phyloP scores from a whole-genome alignment of 1,139 yeast genomes.

The Pichia sp. region DNA sequence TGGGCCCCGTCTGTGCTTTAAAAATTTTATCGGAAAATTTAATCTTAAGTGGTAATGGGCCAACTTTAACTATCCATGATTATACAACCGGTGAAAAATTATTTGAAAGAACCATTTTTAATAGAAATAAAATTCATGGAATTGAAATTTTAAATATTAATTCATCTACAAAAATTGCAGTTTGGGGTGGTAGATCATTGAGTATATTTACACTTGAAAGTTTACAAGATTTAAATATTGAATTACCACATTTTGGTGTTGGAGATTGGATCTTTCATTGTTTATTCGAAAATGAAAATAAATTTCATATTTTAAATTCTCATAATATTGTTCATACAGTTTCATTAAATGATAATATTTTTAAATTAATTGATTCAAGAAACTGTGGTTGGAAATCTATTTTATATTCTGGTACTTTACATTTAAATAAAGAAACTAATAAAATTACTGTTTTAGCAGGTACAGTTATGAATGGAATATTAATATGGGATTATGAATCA shows the following conservation, averaged over 20 bases:
- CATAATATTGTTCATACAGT: slow-evolving; percentile 64
- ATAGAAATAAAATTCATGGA: slow-evolving; percentile 74
- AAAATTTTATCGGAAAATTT: slow-evolving; percentile 34
- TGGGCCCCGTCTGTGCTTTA: slow-evolving; percentile 73
- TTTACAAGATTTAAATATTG: slow-evolving; percentile 18
- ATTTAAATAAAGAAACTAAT: slow-evolving; percentile 32
- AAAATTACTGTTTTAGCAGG: slow-evolving; percentile 70
- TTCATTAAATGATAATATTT: slow-evolving; percentile 29
- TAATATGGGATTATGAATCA: slow-evolving; percentile 59
- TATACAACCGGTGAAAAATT: slow-evolving; percentile 37
- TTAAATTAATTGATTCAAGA: slow-evolving; percentile 35
- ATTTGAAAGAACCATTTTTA: slow-evolving; percentile 44
- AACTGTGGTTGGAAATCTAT: slow-evolving; percentile 72
- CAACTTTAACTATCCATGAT: slow-evolving; percentile 51
- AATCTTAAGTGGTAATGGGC: slow-evolving; percentile 68
- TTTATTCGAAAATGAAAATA: slow-evolving; percentile 38
- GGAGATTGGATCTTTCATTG: slow-evolving; percentile 76
- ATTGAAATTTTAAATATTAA: slow-evolving; percentile 38
- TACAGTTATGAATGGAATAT: slow-evolving; percentile 84
- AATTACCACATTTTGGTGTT: slow-evolving; percentile 40
- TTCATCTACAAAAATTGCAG: slow-evolving; percentile 31
- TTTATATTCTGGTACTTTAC: slow-evolving; percentile 77
- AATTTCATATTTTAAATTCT: slow-evolving; percentile 59
- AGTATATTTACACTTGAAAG: slow-evolving; percentile 35
- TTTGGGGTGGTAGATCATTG: slow-evolving; percentile 74